Percentiles rank a stretch among this genome's conserved stretches.
These are phyloP conservation scores for Yamadazyma sp. DNA, from an alignment of 805 yeast species.

Conservation along the genomic window DNA sequence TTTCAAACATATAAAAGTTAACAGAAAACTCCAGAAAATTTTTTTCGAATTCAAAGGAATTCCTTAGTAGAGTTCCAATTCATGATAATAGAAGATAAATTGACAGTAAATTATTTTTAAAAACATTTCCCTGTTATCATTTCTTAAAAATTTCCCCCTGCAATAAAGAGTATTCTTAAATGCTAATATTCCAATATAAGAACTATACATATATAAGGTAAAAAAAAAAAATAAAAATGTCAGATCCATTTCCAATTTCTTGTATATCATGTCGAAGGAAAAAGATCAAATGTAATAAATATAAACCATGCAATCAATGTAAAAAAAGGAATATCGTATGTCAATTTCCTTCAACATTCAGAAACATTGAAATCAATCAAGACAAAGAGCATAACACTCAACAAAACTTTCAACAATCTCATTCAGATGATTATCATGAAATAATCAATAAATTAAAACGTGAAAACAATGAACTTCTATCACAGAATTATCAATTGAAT, in stretches of 20 bases:
- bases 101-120: too few relatives aligned
- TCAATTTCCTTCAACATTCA: constrained; percentile 45
- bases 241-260: constrained; percentile 30
- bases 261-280: constrained; percentile 35
- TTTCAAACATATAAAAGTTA: too few relatives aligned
- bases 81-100: too few relatives aligned
- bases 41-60: too few relatives aligned
- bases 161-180: too few relatives aligned
- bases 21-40: too few relatives aligned
- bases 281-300: constrained; percentile 33
- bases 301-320: constrained; percentile 43
- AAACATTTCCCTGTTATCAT: too few relatives aligned
- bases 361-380: constrained; percentile 37
- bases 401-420: constrained; percentile 1
- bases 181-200: too few relatives aligned
- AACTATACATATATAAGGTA: too few relatives aligned
- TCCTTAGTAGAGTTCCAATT: too few relatives aligned
- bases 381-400: constrained; percentile 3
- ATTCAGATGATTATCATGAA: neutral
- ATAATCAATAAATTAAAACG: constrained; percentile 15
- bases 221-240: too few relatives aligned
- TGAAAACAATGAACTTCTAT: constrained; percentile 20
- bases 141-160: too few relatives aligned
- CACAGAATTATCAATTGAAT: constrained; percentile 17
- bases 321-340: constrained; percentile 34